Base-by-base conservation (phyloP, 1,139 yeast genomes). In the Saccharomyces pastorianus region DNA sequence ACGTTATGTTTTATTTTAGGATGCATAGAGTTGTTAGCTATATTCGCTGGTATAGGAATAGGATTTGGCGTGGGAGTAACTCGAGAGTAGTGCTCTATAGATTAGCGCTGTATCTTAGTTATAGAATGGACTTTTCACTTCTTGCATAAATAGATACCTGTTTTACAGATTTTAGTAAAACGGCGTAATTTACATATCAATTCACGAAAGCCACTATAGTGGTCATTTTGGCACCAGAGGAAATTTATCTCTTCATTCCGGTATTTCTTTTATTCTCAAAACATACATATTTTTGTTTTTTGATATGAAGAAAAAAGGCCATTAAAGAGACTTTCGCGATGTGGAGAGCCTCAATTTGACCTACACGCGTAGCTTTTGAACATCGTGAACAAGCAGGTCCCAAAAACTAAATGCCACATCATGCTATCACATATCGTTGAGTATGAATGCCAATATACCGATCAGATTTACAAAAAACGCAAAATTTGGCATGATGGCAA, bases 1-100 rank as follows among this genome's bases (percentile, higher is more conserved):
- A 53, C 44, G 8, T 13, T 59, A 23, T 66, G 67, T 52, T 48
- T 66, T 14, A 29, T 55, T 17, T 38, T 63, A 11, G 70, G 69
- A 1, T 13, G 52, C 9, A 8, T 59, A 2, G 69, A 66, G 47
- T 28, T 58, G 1, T 23, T 64, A n/a, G 55, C 56, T 6, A 56
- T 65, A 2, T 48, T 68, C 9, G 72, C 70, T 2, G 64, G 71
- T 53, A 63, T 72, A 17, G 68, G 67, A 11, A 57, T 67, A 34
- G 73, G 73, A 1, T 64, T 72, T 51, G 74, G 74, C 4, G 72
- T 72, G 17, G 75, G 75, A 0, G 53, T 69, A 13, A 58, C 65
- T 2, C 54, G 49, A 48, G 52, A 50, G 6, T 38, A 28, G 17
- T 29, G 23, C 14, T 6, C 20, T 14, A 7, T n/a, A 14, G 26